phyloP scores from a whole-genome alignment of 2,329 filamentous ascomycete genomes.

The Clarireedia sp. region DNA sequence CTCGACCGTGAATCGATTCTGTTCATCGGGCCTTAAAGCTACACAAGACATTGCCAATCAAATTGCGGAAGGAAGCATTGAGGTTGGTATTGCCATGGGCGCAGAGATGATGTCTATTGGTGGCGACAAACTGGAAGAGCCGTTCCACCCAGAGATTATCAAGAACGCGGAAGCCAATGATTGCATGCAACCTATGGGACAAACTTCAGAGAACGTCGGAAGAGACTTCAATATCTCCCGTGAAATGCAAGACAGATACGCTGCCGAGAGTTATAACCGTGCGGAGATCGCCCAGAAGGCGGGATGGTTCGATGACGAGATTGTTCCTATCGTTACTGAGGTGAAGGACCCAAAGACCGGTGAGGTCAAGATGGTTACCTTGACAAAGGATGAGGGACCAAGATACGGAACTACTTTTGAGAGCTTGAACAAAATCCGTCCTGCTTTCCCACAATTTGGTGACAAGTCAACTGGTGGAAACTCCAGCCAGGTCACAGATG shows the following conservation, averaged over 20 bases:
- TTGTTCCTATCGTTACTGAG: conserved; percentile 75
- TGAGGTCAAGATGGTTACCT: conserved; percentile 65
- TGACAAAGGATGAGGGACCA: conserved; percentile 85
- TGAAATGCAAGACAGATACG: conserved; percentile 74
- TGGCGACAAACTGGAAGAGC: conserved; percentile 60
- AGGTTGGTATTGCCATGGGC: conserved; percentile 79
- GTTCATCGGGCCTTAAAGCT: conserved; percentile 91
- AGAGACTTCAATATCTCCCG: conserved; percentile 80
- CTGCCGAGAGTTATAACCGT: conserved; percentile 77
- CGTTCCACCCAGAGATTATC: conserved; percentile 73
- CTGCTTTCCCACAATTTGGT: conserved; percentile 86
- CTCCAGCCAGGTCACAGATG: conserved; percentile 90
- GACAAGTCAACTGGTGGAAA: conserved; percentile 85
- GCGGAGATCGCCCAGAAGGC: conserved; percentile 87
- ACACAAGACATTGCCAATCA: conserved; percentile 90
- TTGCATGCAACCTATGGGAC: conserved; percentile 94
- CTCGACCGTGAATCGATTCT: conserved; percentile 88
- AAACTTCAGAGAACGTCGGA: conserved; percentile 94
- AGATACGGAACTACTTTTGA: conserved; percentile 84
- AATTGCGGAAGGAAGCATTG: conserved; percentile 72
- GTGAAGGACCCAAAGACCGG: conserved; percentile 79
- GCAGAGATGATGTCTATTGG: conserved; percentile 80
- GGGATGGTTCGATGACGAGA: conserved; percentile 90
- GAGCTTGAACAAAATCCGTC: conserved; percentile 71
- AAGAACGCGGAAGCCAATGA: conserved; percentile 69